Base-by-base conservation (phyloP, 768 basidiomycete genomes). In the Asterophora parasitica region DNA sequence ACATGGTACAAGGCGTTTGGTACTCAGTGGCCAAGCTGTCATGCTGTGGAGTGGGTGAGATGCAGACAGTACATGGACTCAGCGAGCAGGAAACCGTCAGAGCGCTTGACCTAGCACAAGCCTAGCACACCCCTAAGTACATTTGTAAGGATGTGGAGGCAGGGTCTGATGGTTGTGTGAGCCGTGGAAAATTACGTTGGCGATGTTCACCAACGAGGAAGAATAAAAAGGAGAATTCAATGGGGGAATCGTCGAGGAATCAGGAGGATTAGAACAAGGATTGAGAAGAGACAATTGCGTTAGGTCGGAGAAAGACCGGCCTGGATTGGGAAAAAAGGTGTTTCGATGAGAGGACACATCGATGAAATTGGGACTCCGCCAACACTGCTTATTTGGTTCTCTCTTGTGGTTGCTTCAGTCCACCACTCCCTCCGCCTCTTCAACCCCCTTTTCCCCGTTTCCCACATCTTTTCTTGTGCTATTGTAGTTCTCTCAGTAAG, bases 321-420 rank as follows among this genome's bases (percentile, higher is more conserved):
- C 19, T 16, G 23, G 47, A 23, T 33, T 23, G 34, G 34, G 31
- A 42, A 35, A 33, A 33, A 40, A 26, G 38, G 38, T 23, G 28
- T 30, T 28, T 19, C 30, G 38, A 8, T 12, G 12, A 34, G 40
- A 48, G 33, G 57, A 62, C 58, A 54, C 58, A 61, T 60, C 57
- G 56, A 58, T 59, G 26, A 43, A 58, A 63, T 75, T 79, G 44
- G 72, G 72, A 70, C 75, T 78, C 77, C 77, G 77, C 58, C 33
- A 53, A 67, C 77, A 76, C 63, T 66, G 64, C 66, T 64, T 68
- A 65, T 65, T 65, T 69, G 66, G 68, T 65, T 66, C 67, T 67
- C 66, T 62, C 61, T 61, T 54, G 65, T 58, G 54, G 51, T 61
- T 56, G 56, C 54, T 63, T 56, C 53, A 48, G 54, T 48, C 58